A percentile compares a stretch with the other conserved stretches of the same genome.
Evolutionary conservation across 1,284 basidiomycete genomes (phyloP).

Genomic region (Neonothopanus nambi): DNA sequence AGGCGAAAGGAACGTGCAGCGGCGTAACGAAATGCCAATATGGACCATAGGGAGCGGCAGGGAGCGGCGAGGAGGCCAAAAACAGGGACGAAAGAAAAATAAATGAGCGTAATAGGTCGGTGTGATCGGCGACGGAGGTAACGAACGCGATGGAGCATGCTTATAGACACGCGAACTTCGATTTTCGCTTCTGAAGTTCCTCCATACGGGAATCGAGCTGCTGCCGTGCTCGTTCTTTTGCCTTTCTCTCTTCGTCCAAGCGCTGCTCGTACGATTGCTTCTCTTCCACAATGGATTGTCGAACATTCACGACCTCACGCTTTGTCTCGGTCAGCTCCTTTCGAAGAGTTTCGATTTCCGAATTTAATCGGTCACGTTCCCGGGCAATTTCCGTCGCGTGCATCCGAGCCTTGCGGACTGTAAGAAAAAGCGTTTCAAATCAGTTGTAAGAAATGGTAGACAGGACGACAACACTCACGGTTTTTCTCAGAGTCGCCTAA

Average conservation of each 20-base stretch:
- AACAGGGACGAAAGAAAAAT: neutral
- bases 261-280: conserved; percentile 80
- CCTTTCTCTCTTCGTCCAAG: conserved; percentile 79
- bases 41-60: neutral
- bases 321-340: conserved; percentile 74
- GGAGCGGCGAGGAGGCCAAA: neutral
- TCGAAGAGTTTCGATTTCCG: conserved; percentile 64
- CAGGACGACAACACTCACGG: conserved; percentile 50
- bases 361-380: conserved; percentile 75
- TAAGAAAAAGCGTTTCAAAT: conserved; percentile 17
- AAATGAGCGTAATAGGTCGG: neutral
- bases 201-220: conserved; percentile 86
- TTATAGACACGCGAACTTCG: conserved; percentile 82
- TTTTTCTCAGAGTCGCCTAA: conserved; percentile 90
- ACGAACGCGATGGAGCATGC: conserved; percentile 14
- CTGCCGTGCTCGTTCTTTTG: conserved; percentile 79
- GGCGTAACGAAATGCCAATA: neutral
- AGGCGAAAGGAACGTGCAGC: neutral
- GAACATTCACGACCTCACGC: conserved; percentile 74
- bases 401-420: conserved; percentile 88
- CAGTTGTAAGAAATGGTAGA: conserved; percentile 17
- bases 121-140: conserved; percentile 1
- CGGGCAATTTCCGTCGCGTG: conserved; percentile 84
- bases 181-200: conserved; percentile 78
- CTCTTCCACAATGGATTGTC: conserved; percentile 79